Evolutionary conservation across 1,284 basidiomycete genomes (phyloP), one percentile per base, ranked within the genome.

Genomic region (Sporisorium reilianum): DNA sequence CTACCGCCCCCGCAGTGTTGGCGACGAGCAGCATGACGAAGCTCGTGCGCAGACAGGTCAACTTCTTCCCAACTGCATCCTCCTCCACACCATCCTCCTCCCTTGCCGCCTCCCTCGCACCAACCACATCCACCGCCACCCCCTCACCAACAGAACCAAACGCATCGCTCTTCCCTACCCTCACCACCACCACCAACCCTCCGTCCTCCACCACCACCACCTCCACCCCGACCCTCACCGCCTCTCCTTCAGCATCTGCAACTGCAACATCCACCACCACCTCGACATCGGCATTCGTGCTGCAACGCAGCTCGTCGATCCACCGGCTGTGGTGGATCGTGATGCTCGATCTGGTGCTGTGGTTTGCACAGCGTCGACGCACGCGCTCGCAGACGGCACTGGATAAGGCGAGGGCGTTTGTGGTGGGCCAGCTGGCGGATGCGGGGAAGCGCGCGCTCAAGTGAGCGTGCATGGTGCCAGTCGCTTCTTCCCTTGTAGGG

Each of bases 271-370:
- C 44, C n/a, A n/a, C n/a, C n/a, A n/a, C n/a, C n/a, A n/a, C n/a
- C n/a, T n/a, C n/a, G n/a, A n/a, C n/a, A 6, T 32, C 51, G 7
- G 16, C 41, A 2, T 51, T 59, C 3, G 34, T 38, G 14, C 23
- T 58, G 8, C 20, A 38, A 5, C 42, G 53, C 14, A 42, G 38
- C 2, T 38, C 28, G 11, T 64, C 68, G 16, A 58, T 55, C 18
- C 62, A 71, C 36, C 49, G 58, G 1, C 20, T 71, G 0, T 71
- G 68, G 68, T 65, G 62, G 68, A 61, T 71, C 26, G 55, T 65
- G 16, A 60, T 71, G 45, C 54, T 71, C 30, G 48, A 64, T 22
- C 20, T 57, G 2, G 0, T 55, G 6, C 50, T 62, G 9, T 71
- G 68, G 68, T 58, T 61, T 14, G 26, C 25, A 2, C 62, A 71